Evolutionary conservation across 2,329 filamentous ascomycete species (phyloP).

Genomic region (Colletotrichum orchidophilum): DNA sequence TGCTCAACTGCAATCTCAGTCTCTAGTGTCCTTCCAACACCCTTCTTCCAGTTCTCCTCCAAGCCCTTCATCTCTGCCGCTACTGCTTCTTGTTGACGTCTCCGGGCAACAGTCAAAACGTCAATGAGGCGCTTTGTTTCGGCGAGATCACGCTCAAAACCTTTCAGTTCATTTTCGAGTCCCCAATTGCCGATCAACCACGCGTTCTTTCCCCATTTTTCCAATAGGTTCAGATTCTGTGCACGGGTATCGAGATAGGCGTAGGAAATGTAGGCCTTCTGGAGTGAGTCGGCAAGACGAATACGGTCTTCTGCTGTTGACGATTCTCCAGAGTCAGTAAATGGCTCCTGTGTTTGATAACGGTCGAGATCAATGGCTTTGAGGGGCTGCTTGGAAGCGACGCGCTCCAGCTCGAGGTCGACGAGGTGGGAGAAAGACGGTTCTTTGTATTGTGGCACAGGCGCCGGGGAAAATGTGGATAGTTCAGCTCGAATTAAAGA

Average conservation of each 20-base stretch:
- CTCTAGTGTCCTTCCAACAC: conserved; percentile 83
- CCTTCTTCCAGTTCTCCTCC: conserved; percentile 82
- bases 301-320: conserved; percentile 57
- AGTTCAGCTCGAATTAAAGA: conserved; percentile 76
- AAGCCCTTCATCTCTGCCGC: conserved; percentile 77
- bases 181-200: conserved; percentile 90
- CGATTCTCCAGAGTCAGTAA: conserved; percentile 37
- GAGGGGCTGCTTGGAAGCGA: conserved; percentile 64
- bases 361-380: conserved; percentile 77
- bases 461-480: conserved; percentile 50
- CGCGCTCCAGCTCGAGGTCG: conserved; percentile 72
- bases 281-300: conserved; percentile 70
- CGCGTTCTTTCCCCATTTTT: conserved; percentile 85
- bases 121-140: conserved; percentile 76
- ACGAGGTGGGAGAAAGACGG: conserved; percentile 74
- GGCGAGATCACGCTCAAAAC: conserved; percentile 79
- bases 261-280: conserved; percentile 59
- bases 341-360: conserved; percentile 78
- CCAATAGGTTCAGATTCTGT: conserved; percentile 75
- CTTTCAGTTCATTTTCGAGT: conserved; percentile 75
- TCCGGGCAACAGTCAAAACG: conserved; percentile 74
- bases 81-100: conserved; percentile 74
- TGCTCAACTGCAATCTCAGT: conserved; percentile 85
- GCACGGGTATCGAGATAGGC: conserved; percentile 63
- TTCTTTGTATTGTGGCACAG: conserved; percentile 63